phyloP scores from a whole-genome alignment of 805 yeast genomes.

The Huiozyma naganishii region DNA sequence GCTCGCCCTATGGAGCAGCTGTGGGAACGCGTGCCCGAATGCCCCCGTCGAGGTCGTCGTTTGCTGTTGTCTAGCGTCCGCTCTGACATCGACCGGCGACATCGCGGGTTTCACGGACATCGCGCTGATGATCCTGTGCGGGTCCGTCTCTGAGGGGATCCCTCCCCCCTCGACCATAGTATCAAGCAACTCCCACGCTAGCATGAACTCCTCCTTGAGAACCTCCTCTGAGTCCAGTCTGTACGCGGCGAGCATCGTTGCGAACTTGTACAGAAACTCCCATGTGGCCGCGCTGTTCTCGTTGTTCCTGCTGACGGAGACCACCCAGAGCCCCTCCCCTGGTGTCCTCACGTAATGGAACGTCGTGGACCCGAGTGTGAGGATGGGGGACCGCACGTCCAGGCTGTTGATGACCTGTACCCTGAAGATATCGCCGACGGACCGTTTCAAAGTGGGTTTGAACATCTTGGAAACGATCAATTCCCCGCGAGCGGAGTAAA shows the following conservation, averaged over 20 bases:
- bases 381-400: constrained; percentile 49
- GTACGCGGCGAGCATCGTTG: constrained; percentile 39
- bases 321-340: constrained; percentile 53
- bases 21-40: neutral
- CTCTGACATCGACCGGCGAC: neutral
- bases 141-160: constrained; percentile 19
- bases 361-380: constrained; percentile 88
- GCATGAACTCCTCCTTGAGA: constrained; percentile 54
- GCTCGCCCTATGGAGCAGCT: constrained; percentile 1
- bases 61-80: neutral
- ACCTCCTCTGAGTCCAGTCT: constrained; percentile 32
- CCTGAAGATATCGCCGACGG: constrained; percentile 80
- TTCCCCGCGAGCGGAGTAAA: constrained; percentile 75
- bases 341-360: constrained; percentile 63
- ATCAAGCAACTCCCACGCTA: constrained; percentile 68
- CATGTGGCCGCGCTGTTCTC: constrained; percentile 72
- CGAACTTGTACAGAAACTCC: constrained; percentile 64
- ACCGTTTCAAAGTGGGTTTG: constrained; percentile 65
- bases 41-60: neutral
- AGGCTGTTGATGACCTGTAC: constrained; percentile 71
- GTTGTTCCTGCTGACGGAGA: constrained; percentile 82
- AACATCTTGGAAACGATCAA: constrained; percentile 64
- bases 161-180: constrained; percentile 39
- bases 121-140: constrained; percentile 15
- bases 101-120: constrained; percentile 16